phyloP scores from a whole-genome alignment of 139 green algal species.

The Tetradesmus obliquus region DNA sequence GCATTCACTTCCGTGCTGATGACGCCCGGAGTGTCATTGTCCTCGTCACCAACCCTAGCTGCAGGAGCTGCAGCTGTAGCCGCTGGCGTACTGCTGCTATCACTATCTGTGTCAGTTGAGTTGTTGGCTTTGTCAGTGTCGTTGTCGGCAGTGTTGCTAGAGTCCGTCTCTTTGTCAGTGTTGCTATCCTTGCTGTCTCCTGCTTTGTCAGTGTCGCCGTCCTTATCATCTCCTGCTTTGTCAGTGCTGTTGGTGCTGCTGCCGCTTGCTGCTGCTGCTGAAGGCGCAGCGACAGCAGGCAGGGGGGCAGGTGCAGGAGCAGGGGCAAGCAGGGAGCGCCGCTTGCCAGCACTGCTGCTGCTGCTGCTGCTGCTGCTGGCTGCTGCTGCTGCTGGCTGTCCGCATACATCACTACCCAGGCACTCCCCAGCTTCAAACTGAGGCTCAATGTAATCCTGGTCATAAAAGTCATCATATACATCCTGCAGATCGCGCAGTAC shows the following conservation, averaged over 20 bases:
- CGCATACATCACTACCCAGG: constrained; percentile 14
- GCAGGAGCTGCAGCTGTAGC: background rate
- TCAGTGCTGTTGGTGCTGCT: constrained; percentile 3
- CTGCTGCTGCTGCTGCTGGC: constrained; percentile 9
- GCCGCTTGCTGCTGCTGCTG: constrained; percentile 10
- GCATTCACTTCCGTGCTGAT: constrained; percentile 9
- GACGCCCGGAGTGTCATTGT: background rate
- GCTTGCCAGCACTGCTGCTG: background rate
- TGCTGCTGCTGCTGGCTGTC: background rate
- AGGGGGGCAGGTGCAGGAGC: background rate
- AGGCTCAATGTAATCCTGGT: constrained; percentile 8
- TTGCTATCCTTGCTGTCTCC: background rate
- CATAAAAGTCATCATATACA: constrained; percentile 32
- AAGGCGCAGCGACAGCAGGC: background rate
- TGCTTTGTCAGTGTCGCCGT: background rate
- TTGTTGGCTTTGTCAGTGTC: background rate
- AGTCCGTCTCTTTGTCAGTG: background rate
- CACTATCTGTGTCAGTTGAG: background rate
- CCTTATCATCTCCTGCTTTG: background rate
- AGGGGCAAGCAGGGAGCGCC: background rate
- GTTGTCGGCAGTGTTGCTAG: background rate
- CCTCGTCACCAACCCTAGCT: background rate
- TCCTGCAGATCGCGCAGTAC: background rate
- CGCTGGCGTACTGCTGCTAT: background rate
- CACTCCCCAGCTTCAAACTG: background rate